Evolutionary conservation across 352 stramenopile species (phyloP), one percentile per base, ranked within the genome.

Genomic region (Pythium aquatile): DNA sequence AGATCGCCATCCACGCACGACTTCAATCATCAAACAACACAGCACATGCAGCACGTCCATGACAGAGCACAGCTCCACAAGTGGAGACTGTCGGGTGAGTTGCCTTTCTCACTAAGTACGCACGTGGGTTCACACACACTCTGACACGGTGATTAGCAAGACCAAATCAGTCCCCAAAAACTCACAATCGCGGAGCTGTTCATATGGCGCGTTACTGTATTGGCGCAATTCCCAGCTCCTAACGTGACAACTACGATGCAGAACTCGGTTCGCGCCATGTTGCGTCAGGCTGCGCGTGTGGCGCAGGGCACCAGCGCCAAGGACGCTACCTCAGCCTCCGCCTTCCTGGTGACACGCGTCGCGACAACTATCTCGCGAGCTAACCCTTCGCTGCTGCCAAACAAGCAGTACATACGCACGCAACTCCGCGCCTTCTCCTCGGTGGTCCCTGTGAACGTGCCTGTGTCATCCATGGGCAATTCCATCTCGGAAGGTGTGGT

Each of bases 401-500:
- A 32, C 17, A 51, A 44, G 40, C 37, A 44, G 51, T 29, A 37
- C 30, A 17, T 32, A 4, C 5, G 24, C 24, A 73, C 10, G 14
- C 66, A 73, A 49, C 16, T 67, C 14, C 77, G 80, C 30, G 61
- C 58, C 35, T 85, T 81, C 57, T 87, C 78, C 32, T 72, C 69
- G 47, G 54, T 66, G n/a, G 68, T 28, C 6, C 61, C 55, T 14
- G 70, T 77, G 1, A 77, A 91, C 53, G 84, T 97, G 29, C 81
- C 85, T n/a, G 88, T 97, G 47, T 87, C 87, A n/a, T 92, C 85
- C 17, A 94, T 97, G 81, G 88, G 87, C 46, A 93, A 99, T 78
- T 99, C 94, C 52, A 99, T 99, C 74, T 98, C 93, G 2, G 95
- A 99, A 76, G 97, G 97, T 44, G 99, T 96, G 11, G 91, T 99